Evolutionary conservation across 306 rosid genomes (phyloP).

Genomic region (Canavalia gladiata): DNA sequence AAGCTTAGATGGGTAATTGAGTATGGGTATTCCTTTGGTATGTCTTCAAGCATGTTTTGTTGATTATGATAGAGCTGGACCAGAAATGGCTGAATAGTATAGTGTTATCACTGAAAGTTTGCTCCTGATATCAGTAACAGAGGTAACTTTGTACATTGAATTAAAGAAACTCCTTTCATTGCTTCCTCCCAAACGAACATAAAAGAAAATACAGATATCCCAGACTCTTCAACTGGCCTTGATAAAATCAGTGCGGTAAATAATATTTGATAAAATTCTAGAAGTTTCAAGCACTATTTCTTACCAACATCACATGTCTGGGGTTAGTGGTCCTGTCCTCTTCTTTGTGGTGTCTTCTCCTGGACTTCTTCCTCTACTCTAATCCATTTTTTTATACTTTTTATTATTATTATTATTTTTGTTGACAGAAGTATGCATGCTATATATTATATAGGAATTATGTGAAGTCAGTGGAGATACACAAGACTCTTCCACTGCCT

Average conservation of each 20-base stretch:
- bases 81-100: neutral
- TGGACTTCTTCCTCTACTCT: slow-evolving; percentile 1
- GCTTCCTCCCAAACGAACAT: neutral
- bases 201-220: neutral
- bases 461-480: neutral
- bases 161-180: too few species aligned
- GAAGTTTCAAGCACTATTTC: neutral
- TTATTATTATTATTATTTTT: neutral
- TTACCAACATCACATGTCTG: neutral
- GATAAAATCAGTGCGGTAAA: neutral
- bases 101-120: neutral
- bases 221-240: neutral
- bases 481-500: slow-evolving; percentile 5
- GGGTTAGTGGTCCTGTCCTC: neutral
- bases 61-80: slow-evolving; percentile 10
- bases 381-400: neutral
- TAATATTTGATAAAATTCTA: neutral
- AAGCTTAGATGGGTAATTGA: slow-evolving; percentile 6
- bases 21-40: neutral
- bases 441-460: neutral
- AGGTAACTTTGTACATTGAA: too few species aligned
- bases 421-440: neutral
- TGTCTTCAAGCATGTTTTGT: neutral
- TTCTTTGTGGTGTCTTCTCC: neutral
- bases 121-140: neutral